Evolutionary conservation across 1,284 basidiomycete species (phyloP).

Genomic region (Apiotrichum gamsii): DNA sequence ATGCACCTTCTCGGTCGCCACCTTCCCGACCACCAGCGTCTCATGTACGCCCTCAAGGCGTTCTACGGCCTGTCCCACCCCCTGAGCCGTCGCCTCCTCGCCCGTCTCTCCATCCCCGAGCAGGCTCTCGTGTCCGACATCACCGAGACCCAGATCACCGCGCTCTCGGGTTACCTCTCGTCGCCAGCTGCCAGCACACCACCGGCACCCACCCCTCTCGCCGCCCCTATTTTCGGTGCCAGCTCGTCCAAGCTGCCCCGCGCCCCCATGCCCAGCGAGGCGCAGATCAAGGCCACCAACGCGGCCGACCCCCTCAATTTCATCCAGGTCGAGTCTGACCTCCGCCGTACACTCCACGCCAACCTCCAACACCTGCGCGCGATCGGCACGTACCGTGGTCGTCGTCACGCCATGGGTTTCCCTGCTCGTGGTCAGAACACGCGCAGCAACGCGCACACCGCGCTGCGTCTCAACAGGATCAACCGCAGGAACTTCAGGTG

Average conservation of each 20-base stretch:
- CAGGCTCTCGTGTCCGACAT: slow-evolving; percentile 45
- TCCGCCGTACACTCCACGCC: slow-evolving; percentile 48
- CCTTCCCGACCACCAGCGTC: slow-evolving; percentile 49
- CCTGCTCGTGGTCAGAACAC: slow-evolving; percentile 55
- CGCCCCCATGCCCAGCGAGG: slow-evolving; percentile 1
- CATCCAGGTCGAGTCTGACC: slow-evolving; percentile 53
- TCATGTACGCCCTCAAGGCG: slow-evolving; percentile 51
- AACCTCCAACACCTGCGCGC: slow-evolving; percentile 53
- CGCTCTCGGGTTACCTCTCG: slow-evolving; percentile 53
- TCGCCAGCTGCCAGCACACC: slow-evolving; percentile 46
- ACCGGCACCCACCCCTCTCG: slow-evolving; percentile 40
- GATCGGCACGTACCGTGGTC: slow-evolving; percentile 52
- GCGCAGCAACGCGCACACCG: slow-evolving; percentile 51
- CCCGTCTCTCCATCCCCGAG: slow-evolving; percentile 51
- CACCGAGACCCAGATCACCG: slow-evolving; percentile 53
- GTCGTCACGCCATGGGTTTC: slow-evolving; percentile 51
- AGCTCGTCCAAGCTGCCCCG: not conserved
- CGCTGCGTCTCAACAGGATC: slow-evolving; percentile 51
- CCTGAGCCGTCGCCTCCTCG: slow-evolving; percentile 49
- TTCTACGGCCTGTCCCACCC: slow-evolving; percentile 53
- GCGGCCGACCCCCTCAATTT: slow-evolving; percentile 45
- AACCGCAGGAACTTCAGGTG: slow-evolving; percentile 30
- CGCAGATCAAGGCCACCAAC: not conserved
- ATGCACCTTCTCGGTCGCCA: slow-evolving; percentile 51
- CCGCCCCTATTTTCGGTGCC: slow-evolving; percentile 21